Evolutionary conservation across 768 basidiomycete species (phyloP).

Genomic region (Gymnopilus dilepis): DNA sequence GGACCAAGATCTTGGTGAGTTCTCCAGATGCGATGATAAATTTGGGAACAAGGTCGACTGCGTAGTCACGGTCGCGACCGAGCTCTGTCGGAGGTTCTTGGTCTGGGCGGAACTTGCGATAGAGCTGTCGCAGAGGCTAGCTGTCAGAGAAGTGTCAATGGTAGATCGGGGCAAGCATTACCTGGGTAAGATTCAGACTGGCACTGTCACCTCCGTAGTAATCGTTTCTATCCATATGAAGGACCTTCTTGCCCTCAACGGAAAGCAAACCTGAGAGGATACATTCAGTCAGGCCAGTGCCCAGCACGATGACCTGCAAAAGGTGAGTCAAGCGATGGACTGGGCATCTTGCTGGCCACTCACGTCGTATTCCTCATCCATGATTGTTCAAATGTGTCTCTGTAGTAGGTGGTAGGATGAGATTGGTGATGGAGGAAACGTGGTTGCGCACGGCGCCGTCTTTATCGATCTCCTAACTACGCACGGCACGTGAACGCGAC

Average conservation of each 20-base stretch:
- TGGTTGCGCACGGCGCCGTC: conserved; percentile 19
- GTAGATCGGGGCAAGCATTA: conserved; percentile 31
- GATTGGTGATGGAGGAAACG: conserved; percentile 19
- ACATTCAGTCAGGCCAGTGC: conserved; percentile 98
- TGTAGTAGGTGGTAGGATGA: conserved; percentile 29
- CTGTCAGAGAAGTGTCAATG: neutral
- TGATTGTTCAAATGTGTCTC: conserved; percentile 42
- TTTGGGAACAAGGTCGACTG: conserved; percentile 97
- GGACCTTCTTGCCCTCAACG: conserved; percentile 99
- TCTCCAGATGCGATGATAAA: conserved; percentile 99
- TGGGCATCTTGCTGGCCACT: conserved; percentile 21
- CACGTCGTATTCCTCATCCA: conserved; percentile 99
- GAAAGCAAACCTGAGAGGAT: conserved; percentile 97
- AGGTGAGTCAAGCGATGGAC: neutral
- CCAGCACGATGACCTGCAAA: conserved; percentile 83
- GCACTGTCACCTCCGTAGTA: conserved; percentile 99
- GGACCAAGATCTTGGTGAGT: conserved; percentile 96
- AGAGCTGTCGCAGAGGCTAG: conserved; percentile 62
- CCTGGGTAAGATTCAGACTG: conserved; percentile 96
- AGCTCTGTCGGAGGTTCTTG: conserved; percentile 80
- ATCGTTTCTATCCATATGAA: conserved; percentile 98
- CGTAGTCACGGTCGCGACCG: conserved; percentile 97
- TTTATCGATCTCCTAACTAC: conserved; percentile 33
- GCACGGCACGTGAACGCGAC: conserved; percentile 28
- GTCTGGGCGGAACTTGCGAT: conserved; percentile 89